Conservation (phyloP, 2,329 filamentous ascomycete species). For the Ophiosphaerella korrae region DNA sequence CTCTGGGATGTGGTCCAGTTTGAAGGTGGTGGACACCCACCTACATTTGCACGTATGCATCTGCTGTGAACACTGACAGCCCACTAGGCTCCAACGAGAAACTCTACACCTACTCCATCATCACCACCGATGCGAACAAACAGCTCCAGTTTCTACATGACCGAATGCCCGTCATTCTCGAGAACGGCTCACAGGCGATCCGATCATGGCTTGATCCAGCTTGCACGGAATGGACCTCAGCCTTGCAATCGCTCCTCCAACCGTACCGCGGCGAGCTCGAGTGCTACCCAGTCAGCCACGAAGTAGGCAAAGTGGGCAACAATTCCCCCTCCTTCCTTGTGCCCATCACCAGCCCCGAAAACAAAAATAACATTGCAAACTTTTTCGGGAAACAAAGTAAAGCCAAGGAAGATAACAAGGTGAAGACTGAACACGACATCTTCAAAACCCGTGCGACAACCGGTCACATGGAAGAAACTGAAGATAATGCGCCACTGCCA, state of each 20-base stretch:
- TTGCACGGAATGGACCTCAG: slow-evolving; percentile 72
- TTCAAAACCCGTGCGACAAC: slow-evolving; percentile 51
- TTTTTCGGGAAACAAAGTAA: slow-evolving; percentile 74
- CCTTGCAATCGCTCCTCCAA: slow-evolving; percentile 78
- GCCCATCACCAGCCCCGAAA: slow-evolving; percentile 81
- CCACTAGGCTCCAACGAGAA: slow-evolving; percentile 65
- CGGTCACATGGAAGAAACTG: slow-evolving; percentile 50
- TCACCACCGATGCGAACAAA: slow-evolving; percentile 85
- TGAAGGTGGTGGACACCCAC: slow-evolving; percentile 61
- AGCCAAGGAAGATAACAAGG: slow-evolving; percentile 29
- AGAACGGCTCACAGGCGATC: slow-evolving; percentile 73
- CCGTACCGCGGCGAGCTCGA: slow-evolving; percentile 81
- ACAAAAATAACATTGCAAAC: slow-evolving; percentile 92
- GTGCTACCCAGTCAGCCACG: slow-evolving; percentile 82
- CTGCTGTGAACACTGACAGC: slow-evolving; percentile 27
- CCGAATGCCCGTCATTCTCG: slow-evolving; percentile 92
- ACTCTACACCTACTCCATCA: slow-evolving; percentile 88
- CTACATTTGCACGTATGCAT: slow-evolving; percentile 22
- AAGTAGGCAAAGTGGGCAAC: slow-evolving; percentile 93
- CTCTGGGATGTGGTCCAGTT: slow-evolving; percentile 89
- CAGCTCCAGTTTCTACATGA: slow-evolving; percentile 88
- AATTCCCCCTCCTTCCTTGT: slow-evolving; percentile 83
- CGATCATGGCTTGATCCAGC: slow-evolving; percentile 78
- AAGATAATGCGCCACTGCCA: slow-evolving; percentile 60
- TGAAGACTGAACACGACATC: slow-evolving; percentile 46